Percentiles rank a stretch among this genome's conserved stretches.
Evolutionary conservation across 805 yeast species (phyloP).

Genomic region (Nakazawaea populi): DNA sequence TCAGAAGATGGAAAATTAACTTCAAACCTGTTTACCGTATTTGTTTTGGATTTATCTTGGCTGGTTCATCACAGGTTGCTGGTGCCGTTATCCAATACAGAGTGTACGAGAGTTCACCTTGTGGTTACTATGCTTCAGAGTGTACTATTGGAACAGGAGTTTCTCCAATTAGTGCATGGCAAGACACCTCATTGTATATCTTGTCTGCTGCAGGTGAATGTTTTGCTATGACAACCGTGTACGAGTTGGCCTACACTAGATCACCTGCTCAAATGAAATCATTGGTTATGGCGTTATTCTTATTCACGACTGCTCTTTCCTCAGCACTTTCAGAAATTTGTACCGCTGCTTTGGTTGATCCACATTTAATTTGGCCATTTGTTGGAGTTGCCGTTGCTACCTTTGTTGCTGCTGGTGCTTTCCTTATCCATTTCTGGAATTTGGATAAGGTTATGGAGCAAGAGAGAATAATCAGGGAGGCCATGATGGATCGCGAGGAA

Average conservation of each 20-base stretch:
- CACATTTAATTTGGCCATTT: conserved; percentile 36
- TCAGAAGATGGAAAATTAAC: conserved; percentile 36
- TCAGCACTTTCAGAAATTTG: conserved; percentile 40
- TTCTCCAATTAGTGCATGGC: conserved; percentile 24
- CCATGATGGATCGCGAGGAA: conserved; percentile 3
- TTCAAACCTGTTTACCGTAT: conserved; percentile 40
- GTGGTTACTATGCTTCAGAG: conserved; percentile 33
- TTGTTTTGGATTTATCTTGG: conserved; percentile 40
- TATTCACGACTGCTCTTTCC: conserved; percentile 34
- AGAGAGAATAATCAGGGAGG: conserved; percentile 17
- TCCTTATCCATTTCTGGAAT: conserved; percentile 23
- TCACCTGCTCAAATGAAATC: conserved; percentile 41
- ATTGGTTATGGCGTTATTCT: conserved; percentile 33
- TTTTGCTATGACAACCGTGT: conserved; percentile 38
- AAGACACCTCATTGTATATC: conserved; percentile 18
- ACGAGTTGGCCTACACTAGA: conserved; percentile 41
- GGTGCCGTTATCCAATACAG: conserved; percentile 46
- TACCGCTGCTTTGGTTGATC: conserved; percentile 34
- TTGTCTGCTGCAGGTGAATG: conserved; percentile 41
- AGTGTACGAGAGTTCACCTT: conserved; percentile 43
- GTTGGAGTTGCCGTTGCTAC: conserved; percentile 33
- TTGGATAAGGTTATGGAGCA: conserved; percentile 22
- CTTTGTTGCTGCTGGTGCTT: conserved; percentile 24
- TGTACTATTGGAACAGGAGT: conserved; percentile 18
- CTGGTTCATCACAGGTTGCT: conserved; percentile 39